Conservation (phyloP, 345 rosid genomes). For the Euphorbia pulcherrima region DNA sequence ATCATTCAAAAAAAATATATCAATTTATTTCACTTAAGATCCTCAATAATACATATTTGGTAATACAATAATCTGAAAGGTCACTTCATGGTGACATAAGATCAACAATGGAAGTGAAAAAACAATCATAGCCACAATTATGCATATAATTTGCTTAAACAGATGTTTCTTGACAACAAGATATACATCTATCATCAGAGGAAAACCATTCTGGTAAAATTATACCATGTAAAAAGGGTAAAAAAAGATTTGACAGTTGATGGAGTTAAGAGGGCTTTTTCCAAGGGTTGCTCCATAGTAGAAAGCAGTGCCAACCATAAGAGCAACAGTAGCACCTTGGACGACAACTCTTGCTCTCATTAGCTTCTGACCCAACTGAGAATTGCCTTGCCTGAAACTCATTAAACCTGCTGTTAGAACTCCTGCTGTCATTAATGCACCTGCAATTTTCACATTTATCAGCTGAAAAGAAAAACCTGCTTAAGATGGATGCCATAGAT, state of each 20-base stretch:
- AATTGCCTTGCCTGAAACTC: slow-evolving; percentile 74
- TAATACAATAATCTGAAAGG: too few relatives aligned
- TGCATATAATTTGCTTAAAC: background rate
- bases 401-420: slow-evolving; percentile 94
- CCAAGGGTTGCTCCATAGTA: slow-evolving; percentile 94
- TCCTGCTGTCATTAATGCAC: slow-evolving; percentile 89
- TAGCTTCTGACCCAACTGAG: slow-evolving; percentile 62
- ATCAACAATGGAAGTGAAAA: background rate
- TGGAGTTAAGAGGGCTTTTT: slow-evolving; percentile 22
- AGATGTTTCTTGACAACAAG: background rate
- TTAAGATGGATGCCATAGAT: background rate
- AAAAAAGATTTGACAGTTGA: background rate
- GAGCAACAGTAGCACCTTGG: slow-evolving; percentile 81
- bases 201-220: background rate
- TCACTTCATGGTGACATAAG: too few relatives aligned
- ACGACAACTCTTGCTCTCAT: slow-evolving; percentile 84
- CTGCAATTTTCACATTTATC: slow-evolving; percentile 31
- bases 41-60: too few relatives aligned
- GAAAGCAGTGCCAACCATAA: slow-evolving; percentile 85
- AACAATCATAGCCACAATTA: background rate
- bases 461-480: background rate
- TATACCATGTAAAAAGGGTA: background rate
- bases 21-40: too few relatives aligned
- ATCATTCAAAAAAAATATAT: too few relatives aligned
- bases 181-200: background rate